These are phyloP conservation scores for Mitragyna speciosa DNA, from an alignment of 257 asterid genomes.

Conservation along the genomic window DNA sequence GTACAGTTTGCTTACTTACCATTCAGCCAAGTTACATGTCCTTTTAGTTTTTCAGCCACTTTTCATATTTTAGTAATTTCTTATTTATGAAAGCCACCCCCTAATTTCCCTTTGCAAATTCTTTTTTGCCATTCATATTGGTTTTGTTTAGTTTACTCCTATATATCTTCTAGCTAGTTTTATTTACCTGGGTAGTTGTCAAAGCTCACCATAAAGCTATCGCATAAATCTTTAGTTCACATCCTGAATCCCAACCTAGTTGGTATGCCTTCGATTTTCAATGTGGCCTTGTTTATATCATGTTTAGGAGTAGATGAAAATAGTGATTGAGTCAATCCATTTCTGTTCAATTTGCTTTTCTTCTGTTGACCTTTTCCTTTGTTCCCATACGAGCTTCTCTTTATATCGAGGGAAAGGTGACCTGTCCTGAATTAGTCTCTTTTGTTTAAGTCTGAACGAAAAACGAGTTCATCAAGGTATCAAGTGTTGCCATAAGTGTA, in stretches of 20 bases:
- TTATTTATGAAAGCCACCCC: neutral
- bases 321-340: neutral
- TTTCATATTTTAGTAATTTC: conserved; percentile 19
- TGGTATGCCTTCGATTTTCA: neutral
- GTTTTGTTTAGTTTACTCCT: conserved; percentile 6
- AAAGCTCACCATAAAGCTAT: neutral
- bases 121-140: neutral
- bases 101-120: conserved; percentile 11
- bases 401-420: no score
- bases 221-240: neutral
- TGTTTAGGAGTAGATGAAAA: neutral
- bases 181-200: neutral
- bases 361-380: neutral
- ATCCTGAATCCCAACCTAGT: neutral
- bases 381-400: neutral
- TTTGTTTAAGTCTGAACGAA: neutral
- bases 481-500: neutral
- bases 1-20: conserved; percentile 33
- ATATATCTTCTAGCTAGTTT: neutral
- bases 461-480: neutral
- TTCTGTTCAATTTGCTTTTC: neutral
- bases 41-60: conserved; percentile 36
- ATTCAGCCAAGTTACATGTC: conserved; percentile 39
- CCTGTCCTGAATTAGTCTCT: neutral
- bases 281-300: neutral